Base-by-base conservation (phyloP, 805 yeast species). In the Starmerella stellata region DNA sequence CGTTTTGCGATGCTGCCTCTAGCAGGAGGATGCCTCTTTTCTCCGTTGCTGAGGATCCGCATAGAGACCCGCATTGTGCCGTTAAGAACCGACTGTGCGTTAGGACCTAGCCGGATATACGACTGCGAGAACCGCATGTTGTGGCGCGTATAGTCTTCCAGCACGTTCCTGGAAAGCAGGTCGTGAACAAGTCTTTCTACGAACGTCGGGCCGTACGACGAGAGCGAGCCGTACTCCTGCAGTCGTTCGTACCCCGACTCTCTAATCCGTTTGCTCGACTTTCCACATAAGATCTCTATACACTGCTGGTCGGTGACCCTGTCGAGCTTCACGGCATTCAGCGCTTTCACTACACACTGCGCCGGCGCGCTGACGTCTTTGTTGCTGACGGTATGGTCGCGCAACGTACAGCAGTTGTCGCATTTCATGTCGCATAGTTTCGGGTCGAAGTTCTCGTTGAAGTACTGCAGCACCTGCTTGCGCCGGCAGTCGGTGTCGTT, bases 401-500 rank as follows among this genome's bases (percentile, higher is more conserved):
- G 7, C 63, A 55, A 19, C 55, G 55, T 23, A 49, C 55, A 11
- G 62, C 98, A 87, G 53, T 83, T 83, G 59, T 90, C 98, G 63
- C 98, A 90, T 44, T 72, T 68, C 42, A 71, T 70, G 13, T 62
- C 56, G 54, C 98, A 90, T 15, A 66, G 60, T 18, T 56, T 60
- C 8, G 77, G 64, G 43, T 79, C 71, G 53, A 87, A 85, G 4
- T 60, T 61, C 54, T 90, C 98, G 57, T 81, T 80, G 60, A 90
- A 90, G 53, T 85, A 90, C 37, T 80, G 87, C 37, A 90, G 63
- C 2, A 90, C 93, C 49, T 83, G 85, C 49, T 74, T 71, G 44
- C 96, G 67, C 39, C 98, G 70, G 55, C 98, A 90, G 55, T 85
- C 95, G 3, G 85, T 74, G 9, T 68, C 66, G 55, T 90, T 87